phyloP scores from a whole-genome alignment of 257 asterid genomes.

The Nicotiana undulata region DNA sequence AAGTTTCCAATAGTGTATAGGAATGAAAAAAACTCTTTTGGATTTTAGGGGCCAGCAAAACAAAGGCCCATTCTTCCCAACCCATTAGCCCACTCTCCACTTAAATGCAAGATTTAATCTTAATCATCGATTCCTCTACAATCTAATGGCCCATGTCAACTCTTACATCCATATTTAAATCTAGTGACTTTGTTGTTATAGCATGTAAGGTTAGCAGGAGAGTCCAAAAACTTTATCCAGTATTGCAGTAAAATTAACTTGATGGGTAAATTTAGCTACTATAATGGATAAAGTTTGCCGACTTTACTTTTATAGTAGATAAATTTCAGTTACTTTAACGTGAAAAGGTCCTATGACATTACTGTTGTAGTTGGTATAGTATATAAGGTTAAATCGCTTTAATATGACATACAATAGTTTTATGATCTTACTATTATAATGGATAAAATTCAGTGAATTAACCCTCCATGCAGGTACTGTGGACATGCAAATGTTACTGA shows the following conservation, averaged over 20 bases:
- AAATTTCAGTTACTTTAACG: neutral
- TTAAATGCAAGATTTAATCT: too few relatives aligned
- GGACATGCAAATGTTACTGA: constrained; percentile 12
- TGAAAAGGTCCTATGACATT: neutral
- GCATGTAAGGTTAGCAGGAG: neutral
- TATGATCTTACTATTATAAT: neutral
- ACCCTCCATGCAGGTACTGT: neutral
- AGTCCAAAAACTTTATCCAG: neutral
- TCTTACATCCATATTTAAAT: too few relatives aligned
- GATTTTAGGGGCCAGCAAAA: too few relatives aligned
- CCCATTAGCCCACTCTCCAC: too few relatives aligned
- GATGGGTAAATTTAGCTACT: neutral
- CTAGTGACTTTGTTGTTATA: neutral
- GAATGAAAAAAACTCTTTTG: too few relatives aligned
- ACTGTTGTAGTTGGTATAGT: neutral
- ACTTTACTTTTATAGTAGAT: neutral
- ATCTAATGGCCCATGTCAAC: too few relatives aligned
- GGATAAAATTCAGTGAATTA: neutral
- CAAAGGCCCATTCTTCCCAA: too few relatives aligned
- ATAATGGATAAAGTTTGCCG: neutral
- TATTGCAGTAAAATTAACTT: neutral
- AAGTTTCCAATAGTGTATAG: too few relatives aligned
- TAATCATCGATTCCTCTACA: too few relatives aligned
- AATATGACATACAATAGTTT: neutral
- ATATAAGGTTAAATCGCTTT: neutral